Conservation (phyloP, 495 filamentous ascomycete genomes). For the Opeltia flavorubescens region DNA sequence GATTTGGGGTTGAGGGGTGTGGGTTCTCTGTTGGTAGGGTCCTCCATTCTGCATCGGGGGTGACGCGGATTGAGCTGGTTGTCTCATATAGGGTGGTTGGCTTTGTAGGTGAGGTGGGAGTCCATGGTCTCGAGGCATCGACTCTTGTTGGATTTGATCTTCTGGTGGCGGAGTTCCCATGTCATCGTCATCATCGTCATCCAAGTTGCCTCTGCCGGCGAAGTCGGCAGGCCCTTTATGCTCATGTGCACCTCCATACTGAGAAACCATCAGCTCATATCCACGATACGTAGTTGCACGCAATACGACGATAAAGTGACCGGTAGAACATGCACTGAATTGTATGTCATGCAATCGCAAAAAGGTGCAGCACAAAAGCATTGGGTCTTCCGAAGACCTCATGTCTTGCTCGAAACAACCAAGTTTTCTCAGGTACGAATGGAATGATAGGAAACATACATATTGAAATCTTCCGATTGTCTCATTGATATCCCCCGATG, state of each 20-base stretch:
- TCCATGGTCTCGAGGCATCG: conserved; percentile 37
- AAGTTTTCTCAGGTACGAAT: neutral
- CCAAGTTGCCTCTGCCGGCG: conserved; percentile 64
- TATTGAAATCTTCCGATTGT: conserved; percentile 77
- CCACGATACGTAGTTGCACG: too few species aligned
- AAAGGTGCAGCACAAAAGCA: neutral
- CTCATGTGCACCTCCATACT: conserved; percentile 89
- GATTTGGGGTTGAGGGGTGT: conserved; percentile 65
- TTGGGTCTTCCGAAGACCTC: neutral
- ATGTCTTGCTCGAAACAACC: too few species aligned
- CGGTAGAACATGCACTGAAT: too few species aligned
- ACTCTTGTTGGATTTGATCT: conserved; percentile 22
- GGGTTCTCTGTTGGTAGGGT: conserved; percentile 54
- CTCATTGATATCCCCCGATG: conserved; percentile 83
- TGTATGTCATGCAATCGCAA: neutral
- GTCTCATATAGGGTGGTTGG: conserved; percentile 61
- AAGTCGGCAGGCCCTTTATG: conserved; percentile 95
- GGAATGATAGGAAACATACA: conserved; percentile 39
- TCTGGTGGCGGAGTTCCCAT: conserved; percentile 50
- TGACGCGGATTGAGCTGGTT: conserved; percentile 67
- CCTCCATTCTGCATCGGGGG: conserved; percentile 78
- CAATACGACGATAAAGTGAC: too few species aligned
- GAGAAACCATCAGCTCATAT: conserved; percentile 12
- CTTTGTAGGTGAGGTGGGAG: conserved; percentile 63
- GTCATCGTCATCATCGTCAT: conserved; percentile 83